phyloP scores from a whole-genome alignment of 352 stramenopile species.

The Pythium periplocum region DNA sequence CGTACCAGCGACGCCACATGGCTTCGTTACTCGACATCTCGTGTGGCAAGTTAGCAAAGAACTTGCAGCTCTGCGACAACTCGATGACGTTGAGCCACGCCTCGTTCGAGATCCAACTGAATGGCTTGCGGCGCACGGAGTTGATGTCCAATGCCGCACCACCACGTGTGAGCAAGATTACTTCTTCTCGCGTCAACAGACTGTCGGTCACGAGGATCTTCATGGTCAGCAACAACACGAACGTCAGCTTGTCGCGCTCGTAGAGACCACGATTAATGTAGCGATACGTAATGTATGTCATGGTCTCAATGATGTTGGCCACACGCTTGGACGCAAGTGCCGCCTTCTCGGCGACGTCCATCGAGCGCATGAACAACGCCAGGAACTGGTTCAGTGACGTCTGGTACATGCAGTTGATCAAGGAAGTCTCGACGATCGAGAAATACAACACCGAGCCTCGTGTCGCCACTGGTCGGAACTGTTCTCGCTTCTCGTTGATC shows the following conservation, averaged over 20 bases:
- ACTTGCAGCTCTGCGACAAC: constrained; percentile 93
- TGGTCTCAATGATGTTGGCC: constrained; percentile 98
- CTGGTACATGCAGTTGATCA: constrained; percentile 99
- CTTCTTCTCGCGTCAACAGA: constrained; percentile 91
- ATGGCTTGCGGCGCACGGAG: constrained; percentile 93
- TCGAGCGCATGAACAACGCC: constrained; percentile 96
- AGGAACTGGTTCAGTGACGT: constrained; percentile 98
- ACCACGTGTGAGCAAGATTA: constrained; percentile 94
- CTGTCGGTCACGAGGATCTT: constrained; percentile 97
- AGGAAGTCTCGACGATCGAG: constrained; percentile 96
- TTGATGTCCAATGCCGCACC: constrained; percentile 97
- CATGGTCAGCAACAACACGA: constrained; percentile 95
- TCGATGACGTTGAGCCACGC: constrained; percentile 98
- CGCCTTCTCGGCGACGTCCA: constrained; percentile 96
- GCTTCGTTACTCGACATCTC: constrained; percentile 96
- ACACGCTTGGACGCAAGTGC: constrained; percentile 97
- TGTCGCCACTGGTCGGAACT: constrained; percentile 97
- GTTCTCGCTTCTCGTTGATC: constrained; percentile 98
- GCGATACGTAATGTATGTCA: constrained; percentile 98
- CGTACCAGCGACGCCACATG: constrained; percentile 97
- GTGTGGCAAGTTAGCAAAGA: constrained; percentile 95
- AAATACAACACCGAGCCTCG: constrained; percentile 98
- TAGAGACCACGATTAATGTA: constrained; percentile 99
- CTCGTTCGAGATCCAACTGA: constrained; percentile 97
- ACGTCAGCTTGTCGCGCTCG: constrained; percentile 98